These are phyloP conservation scores for Botrytis medusae DNA, from an alignment of 2,329 filamentous ascomycete species.

Conservation along the genomic window DNA sequence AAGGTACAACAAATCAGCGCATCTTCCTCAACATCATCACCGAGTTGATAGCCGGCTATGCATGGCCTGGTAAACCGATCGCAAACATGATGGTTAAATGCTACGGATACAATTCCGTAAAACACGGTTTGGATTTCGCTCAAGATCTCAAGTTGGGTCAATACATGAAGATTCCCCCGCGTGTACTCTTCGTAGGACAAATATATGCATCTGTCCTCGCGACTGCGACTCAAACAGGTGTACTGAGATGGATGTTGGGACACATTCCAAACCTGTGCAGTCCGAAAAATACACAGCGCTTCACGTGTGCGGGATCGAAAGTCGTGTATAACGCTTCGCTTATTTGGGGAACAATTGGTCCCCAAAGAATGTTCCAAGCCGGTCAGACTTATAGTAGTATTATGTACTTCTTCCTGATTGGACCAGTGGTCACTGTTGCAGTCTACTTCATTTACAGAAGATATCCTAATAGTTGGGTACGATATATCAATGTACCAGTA, in stretches of 20 bases:
- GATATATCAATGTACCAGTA: constrained; percentile 51
- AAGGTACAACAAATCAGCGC: constrained; percentile 49
- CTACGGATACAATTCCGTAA: constrained; percentile 50
- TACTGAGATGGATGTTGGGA: constrained; percentile 43
- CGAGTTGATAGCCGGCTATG: constrained; percentile 66
- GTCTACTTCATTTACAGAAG: constrained; percentile 55
- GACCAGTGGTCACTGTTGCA: constrained; percentile 55
- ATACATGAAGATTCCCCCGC: constrained; percentile 51
- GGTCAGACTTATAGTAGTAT: constrained; percentile 50
- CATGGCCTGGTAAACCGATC: constrained; percentile 55
- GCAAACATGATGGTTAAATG: constrained; percentile 58
- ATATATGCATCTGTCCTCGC: constrained; percentile 49
- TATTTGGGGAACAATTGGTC: constrained; percentile 52
- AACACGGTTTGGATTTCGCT: constrained; percentile 49
- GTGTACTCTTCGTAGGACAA: constrained; percentile 50
- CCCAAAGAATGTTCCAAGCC: constrained; percentile 49
- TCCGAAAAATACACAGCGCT: constrained; percentile 45
- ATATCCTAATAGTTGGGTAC: constrained; percentile 50
- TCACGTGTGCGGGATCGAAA: constrained; percentile 48
- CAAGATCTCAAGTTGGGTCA: constrained; percentile 53
- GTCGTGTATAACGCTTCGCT: constrained; percentile 58
- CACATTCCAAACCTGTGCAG: constrained; percentile 46
- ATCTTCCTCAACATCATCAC: constrained; percentile 66
- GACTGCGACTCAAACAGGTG: constrained; percentile 45
- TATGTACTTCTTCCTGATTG: constrained; percentile 52